Evolutionary conservation across 2,329 filamentous ascomycete species (phyloP).

Genomic region (Verticillium alfalfae): DNA sequence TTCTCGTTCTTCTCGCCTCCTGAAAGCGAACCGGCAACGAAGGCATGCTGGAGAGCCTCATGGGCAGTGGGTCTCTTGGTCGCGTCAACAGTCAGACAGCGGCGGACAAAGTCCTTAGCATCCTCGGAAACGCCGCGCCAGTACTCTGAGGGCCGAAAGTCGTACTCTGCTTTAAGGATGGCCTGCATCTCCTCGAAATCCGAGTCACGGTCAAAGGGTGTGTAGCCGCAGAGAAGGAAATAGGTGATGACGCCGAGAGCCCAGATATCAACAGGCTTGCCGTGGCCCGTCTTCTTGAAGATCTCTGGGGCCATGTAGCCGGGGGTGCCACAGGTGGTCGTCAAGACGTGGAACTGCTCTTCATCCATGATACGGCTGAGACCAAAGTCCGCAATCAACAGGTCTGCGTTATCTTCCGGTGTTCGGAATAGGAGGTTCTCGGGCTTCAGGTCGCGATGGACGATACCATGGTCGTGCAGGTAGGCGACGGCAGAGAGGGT

Average conservation of each 20-base stretch:
- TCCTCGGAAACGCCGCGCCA: conserved; percentile 87
- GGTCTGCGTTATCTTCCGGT: conserved; percentile 93
- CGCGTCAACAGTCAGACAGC: conserved; percentile 87
- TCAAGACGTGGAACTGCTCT: conserved; percentile 95
- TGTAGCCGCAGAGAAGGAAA: conserved; percentile 96
- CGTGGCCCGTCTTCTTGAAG: conserved; percentile 97
- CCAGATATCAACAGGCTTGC: conserved; percentile 98
- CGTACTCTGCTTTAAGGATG: conserved; percentile 93
- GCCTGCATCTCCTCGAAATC: conserved; percentile 99
- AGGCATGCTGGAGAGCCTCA: conserved; percentile 63
- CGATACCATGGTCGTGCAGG: conserved; percentile 96
- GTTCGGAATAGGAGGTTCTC: conserved; percentile 96
- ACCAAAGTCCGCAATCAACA: conserved; percentile 95
- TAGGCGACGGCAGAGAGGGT: conserved; percentile 97
- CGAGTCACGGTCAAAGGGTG: conserved; percentile 92
- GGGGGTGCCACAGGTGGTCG: conserved; percentile 94
- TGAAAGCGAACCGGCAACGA: conserved; percentile 50
- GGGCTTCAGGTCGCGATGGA: conserved; percentile 95
- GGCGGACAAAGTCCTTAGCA: conserved; percentile 86
- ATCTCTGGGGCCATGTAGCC: conserved; percentile 99
- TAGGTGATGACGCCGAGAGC: conserved; percentile 98
- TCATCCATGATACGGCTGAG: conserved; percentile 97
- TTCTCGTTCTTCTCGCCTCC: conserved; percentile 41
- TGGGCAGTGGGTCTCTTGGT: conserved; percentile 85
- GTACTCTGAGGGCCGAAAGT: conserved; percentile 89